Conservation (phyloP, 2,329 filamentous ascomycete genomes). For the Massarina eburnea region DNA sequence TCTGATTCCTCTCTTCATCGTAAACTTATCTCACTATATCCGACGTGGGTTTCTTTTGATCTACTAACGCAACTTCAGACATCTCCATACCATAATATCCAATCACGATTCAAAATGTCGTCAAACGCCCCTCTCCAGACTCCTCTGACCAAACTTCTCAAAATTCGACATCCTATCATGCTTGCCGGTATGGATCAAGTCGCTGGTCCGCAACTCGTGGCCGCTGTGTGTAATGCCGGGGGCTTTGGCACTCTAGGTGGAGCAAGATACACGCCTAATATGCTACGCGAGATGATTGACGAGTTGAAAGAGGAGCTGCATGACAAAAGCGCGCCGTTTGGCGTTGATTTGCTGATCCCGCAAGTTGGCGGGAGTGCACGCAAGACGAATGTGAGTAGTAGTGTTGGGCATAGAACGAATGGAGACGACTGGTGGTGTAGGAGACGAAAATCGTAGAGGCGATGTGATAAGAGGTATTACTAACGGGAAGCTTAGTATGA, state of each 20-base stretch:
- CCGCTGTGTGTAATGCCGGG: conserved; percentile 30
- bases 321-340: conserved; percentile 32
- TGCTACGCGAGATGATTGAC: conserved; percentile 30
- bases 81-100: no score
- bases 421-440: neutral
- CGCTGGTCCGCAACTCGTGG: conserved; percentile 23
- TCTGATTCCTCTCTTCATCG: no score
- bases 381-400: conserved; percentile 33
- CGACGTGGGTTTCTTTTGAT: no score
- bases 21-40: no score
- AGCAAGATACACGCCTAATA: conserved; percentile 24
- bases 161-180: conserved; percentile 29
- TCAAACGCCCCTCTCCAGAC: neutral
- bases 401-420: neutral
- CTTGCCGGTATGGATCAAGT: conserved; percentile 31
- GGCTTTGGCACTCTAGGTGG: conserved; percentile 29
- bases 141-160: conserved; percentile 20
- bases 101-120: neutral
- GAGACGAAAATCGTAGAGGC: neutral
- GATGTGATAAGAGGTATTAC: no score
- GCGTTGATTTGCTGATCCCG: conserved; percentile 39
- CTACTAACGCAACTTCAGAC: no score
- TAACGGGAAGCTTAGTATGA: conserved; percentile 20
- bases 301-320: conserved; percentile 25
- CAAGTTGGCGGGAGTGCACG: conserved; percentile 37